These are phyloP conservation scores for Emericellopsis terricola DNA, from an alignment of 495 filamentous ascomycete genomes.

Conservation along the genomic window DNA sequence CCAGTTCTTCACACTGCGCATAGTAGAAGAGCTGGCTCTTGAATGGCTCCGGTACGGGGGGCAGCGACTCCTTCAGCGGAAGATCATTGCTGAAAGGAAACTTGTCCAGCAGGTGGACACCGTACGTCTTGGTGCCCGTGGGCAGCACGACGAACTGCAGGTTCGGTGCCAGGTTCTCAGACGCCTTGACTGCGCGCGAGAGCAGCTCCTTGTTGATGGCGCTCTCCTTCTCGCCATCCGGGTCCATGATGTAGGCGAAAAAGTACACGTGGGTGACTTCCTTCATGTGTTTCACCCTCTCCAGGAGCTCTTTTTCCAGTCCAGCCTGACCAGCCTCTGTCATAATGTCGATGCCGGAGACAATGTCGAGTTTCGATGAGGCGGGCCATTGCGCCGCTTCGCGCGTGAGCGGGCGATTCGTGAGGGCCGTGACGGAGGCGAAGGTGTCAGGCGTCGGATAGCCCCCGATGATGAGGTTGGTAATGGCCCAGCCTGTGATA, in stretches of 20 bases:
- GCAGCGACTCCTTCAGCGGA: slow-evolving; percentile 18
- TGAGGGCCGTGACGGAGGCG: slow-evolving; percentile 22
- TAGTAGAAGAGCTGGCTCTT: slow-evolving; percentile 31
- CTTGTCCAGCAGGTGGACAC: slow-evolving; percentile 15
- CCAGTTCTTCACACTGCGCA: slow-evolving; percentile 21
- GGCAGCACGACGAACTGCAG: slow-evolving; percentile 20
- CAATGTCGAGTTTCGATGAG: slow-evolving; percentile 20
- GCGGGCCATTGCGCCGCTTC: slow-evolving; percentile 23
- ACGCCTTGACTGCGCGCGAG: slow-evolving; percentile 4
- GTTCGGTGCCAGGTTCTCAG: slow-evolving; percentile 9
- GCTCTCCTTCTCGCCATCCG: slow-evolving; percentile 11
- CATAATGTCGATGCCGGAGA: slow-evolving; percentile 24
- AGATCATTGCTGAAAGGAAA: slow-evolving; percentile 17
- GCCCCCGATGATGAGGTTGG: slow-evolving; percentile 20
- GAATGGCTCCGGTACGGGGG: slow-evolving; percentile 23
- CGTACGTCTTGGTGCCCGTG: slow-evolving; percentile 19
- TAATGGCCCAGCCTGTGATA: slow-evolving; percentile 30
- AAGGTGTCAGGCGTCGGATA: slow-evolving; percentile 23
- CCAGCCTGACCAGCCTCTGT: slow-evolving; percentile 15
- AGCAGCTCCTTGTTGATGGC: slow-evolving; percentile 15
- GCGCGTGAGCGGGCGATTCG: slow-evolving; percentile 20
- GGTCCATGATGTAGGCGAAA: slow-evolving; percentile 17
- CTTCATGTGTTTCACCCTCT: slow-evolving; percentile 17
- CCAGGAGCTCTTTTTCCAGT: slow-evolving; percentile 14
- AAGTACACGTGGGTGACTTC: slow-evolving; percentile 26